A percentile compares a stretch with the other conserved stretches of the same genome.
Conservation (phyloP, 1,139 yeast species). For the Blastobotrys petasosporus region DNA sequence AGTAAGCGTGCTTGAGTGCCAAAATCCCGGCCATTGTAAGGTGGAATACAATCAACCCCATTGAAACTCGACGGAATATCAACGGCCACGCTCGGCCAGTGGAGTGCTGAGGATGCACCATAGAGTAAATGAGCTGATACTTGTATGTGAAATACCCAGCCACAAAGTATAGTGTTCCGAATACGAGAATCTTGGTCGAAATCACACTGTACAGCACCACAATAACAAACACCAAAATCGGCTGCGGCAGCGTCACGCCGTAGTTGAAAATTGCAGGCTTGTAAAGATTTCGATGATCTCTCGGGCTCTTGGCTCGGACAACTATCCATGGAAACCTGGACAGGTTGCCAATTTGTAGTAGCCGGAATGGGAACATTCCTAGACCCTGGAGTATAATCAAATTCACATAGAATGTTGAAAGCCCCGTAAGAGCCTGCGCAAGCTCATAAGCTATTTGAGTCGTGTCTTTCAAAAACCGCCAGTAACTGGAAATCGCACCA, state of each 20-base stretch:
- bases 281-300: constrained; percentile 62
- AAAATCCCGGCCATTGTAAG: constrained; percentile 88
- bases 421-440: constrained; percentile 62
- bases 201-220: constrained; percentile 67
- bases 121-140: constrained; percentile 70
- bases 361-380: constrained; percentile 75
- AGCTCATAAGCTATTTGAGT: constrained; percentile 72
- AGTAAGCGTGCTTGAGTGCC: constrained; percentile 71
- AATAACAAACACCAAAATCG: constrained; percentile 66
- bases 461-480: constrained; percentile 67
- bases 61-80: constrained; percentile 62
- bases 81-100: constrained; percentile 88
- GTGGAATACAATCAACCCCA: constrained; percentile 72
- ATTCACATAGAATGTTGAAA: constrained; percentile 76
- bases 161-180: constrained; percentile 67
- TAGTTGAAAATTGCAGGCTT: constrained; percentile 76
- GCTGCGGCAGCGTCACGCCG: constrained; percentile 77
- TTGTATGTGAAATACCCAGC: constrained; percentile 75
- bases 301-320: constrained; percentile 57
- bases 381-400: constrained; percentile 76
- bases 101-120: constrained; percentile 83
- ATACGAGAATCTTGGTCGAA: constrained; percentile 66
- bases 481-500: constrained; percentile 52
- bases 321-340: constrained; percentile 54
- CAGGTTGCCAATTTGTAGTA: constrained; percentile 63